A percentile compares a stretch with the other conserved stretches of the same genome.
These are phyloP conservation scores for Myriosclerotinia duriaeana DNA, from an alignment of 2,329 filamentous ascomycete genomes.

Conservation along the genomic window DNA sequence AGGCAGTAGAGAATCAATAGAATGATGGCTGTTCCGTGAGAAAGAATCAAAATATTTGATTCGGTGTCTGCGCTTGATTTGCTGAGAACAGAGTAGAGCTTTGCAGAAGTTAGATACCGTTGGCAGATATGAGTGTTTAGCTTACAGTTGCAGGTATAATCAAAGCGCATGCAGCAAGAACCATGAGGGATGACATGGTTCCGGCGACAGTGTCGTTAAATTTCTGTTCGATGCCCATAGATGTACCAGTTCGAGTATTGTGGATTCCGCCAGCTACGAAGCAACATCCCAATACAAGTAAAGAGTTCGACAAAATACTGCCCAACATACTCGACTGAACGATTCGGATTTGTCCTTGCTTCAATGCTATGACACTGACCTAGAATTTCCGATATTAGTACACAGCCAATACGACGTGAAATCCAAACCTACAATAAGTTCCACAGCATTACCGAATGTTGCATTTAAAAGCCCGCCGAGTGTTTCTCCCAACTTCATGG, in stretches of 20 bases:
- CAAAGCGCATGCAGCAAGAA: slow-evolving; percentile 71
- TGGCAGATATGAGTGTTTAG: neutral
- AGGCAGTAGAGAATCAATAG: slow-evolving; percentile 71
- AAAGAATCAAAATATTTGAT: slow-evolving; percentile 66
- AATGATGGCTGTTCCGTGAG: slow-evolving; percentile 73
- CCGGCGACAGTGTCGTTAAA: slow-evolving; percentile 78
- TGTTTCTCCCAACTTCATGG: slow-evolving; percentile 57
- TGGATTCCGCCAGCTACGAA: slow-evolving; percentile 72
- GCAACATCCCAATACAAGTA: slow-evolving; percentile 81
- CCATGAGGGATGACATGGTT: slow-evolving; percentile 72
- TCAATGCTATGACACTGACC: slow-evolving; percentile 90
- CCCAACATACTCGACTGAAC: slow-evolving; percentile 97
- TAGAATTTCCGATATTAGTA: slow-evolving; percentile 41
- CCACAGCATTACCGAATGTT: slow-evolving; percentile 52
- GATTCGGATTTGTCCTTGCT: slow-evolving; percentile 83
- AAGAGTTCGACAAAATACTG: slow-evolving; percentile 89
- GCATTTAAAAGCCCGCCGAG: slow-evolving; percentile 57
- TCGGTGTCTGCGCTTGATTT: slow-evolving; percentile 46
- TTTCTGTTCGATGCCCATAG: slow-evolving; percentile 56
- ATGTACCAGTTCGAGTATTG: slow-evolving; percentile 43
- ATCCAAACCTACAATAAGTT: slow-evolving; percentile 48
- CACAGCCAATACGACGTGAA: neutral
- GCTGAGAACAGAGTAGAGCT: slow-evolving; percentile 66
- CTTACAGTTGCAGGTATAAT: slow-evolving; percentile 71
- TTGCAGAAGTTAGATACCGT: slow-evolving; percentile 20